Percentiles rank a stretch among this genome's conserved stretches.
phyloP scores from a whole-genome alignment of 805 yeast species.

The Yarrowia hollandica region DNA sequence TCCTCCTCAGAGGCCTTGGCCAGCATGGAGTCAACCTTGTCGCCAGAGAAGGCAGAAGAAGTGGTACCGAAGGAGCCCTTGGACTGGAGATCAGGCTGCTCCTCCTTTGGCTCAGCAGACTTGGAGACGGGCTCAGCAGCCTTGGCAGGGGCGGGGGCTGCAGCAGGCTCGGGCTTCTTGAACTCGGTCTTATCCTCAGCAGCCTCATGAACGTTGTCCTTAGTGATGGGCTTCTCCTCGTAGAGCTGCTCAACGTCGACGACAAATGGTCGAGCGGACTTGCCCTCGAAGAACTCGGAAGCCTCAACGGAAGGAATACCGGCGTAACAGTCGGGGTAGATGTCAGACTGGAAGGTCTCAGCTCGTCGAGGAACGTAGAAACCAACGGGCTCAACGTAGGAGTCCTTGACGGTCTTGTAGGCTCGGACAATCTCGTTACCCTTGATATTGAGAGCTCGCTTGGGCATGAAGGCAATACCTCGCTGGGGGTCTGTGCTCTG shows the following conservation, averaged over 20 bases:
- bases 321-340: constrained; percentile 89
- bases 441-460: constrained; percentile 69
- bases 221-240: constrained; percentile 64
- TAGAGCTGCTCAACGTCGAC: constrained; percentile 72
- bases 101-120: constrained; percentile 37
- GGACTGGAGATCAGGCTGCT: constrained; percentile 31
- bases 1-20: constrained; percentile 32
- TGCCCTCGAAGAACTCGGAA: constrained; percentile 77
- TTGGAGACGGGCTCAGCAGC: constrained; percentile 32
- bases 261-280: constrained; percentile 74
- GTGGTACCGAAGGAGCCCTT: constrained; percentile 31
- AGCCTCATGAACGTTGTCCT: constrained; percentile 39
- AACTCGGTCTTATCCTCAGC: constrained; percentile 32
- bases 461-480: constrained; percentile 90
- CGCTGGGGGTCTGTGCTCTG: constrained; percentile 91
- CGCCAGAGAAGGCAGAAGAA: constrained; percentile 24
- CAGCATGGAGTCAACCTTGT: constrained; percentile 31
- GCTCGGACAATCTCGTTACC: constrained; percentile 83
- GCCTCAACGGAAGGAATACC: constrained; percentile 75
- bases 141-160: constrained; percentile 39
- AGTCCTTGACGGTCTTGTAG: constrained; percentile 86
- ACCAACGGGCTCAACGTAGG: constrained; percentile 82
- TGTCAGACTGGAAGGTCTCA: constrained; percentile 88
- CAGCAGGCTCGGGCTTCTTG: constrained; percentile 35
- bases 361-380: constrained; percentile 93